Conservation (phyloP, 2,329 filamentous ascomycete species). For the Plenodomus lindquistii region DNA sequence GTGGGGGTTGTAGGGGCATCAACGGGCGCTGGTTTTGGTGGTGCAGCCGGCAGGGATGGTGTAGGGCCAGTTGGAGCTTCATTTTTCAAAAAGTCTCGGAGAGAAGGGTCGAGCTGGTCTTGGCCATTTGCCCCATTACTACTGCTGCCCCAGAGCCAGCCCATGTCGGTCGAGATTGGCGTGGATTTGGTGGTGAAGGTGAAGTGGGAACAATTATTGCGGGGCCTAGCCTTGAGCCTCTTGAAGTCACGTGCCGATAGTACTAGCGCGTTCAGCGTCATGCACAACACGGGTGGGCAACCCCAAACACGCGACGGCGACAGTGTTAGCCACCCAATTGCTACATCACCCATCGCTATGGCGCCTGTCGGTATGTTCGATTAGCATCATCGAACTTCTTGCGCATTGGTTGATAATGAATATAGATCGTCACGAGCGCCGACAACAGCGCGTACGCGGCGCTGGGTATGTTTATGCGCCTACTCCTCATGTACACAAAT, state of each 20-base stretch:
- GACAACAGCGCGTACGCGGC: constrained; percentile 61
- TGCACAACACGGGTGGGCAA: constrained; percentile 14
- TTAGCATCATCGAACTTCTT: neutral
- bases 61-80: constrained; percentile 75
- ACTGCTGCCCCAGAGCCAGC: constrained; percentile 63
- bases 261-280: constrained; percentile 21
- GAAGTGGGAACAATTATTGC: constrained; percentile 10
- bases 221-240: constrained; percentile 13
- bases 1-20: constrained; percentile 17
- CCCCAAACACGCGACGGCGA: constrained; percentile 19
- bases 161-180: constrained; percentile 50
- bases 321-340: constrained; percentile 13
- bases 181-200: constrained; percentile 1
- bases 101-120: constrained; percentile 77
- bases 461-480: constrained; percentile 53
- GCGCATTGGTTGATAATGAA: constrained; percentile 5
- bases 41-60: constrained; percentile 31
- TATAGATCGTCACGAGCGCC: constrained; percentile 57
- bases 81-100: constrained; percentile 82
- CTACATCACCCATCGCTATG: constrained; percentile 29
- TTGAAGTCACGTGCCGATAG: constrained; percentile 10
- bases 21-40: constrained; percentile 27
- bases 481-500: constrained; percentile 1
- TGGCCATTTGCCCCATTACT: constrained; percentile 50
- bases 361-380: constrained; percentile 35